Conservation (phyloP, 495 filamentous ascomycete species). For the Penicillium subrubescens region DNA sequence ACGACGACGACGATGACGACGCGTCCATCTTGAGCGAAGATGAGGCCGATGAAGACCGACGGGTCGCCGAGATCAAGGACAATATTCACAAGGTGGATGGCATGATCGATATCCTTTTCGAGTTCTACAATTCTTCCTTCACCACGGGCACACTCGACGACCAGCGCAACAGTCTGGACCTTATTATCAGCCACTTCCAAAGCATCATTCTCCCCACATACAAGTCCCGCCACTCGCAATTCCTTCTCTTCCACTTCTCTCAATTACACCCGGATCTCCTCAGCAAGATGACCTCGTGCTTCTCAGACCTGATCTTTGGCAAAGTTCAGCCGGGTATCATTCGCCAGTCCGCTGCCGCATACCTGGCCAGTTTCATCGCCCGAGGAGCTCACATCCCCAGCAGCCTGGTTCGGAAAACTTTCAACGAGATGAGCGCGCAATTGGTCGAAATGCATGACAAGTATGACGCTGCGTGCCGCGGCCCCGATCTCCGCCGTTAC, state of each 20-base stretch:
- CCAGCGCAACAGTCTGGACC: slow-evolving; percentile 60
- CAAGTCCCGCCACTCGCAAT: slow-evolving; percentile 83
- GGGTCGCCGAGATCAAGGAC: slow-evolving; percentile 64
- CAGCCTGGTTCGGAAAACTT: slow-evolving; percentile 75
- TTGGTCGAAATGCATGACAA: slow-evolving; percentile 66
- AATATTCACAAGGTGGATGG: slow-evolving; percentile 90
- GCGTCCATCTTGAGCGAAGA: slow-evolving; percentile 52
- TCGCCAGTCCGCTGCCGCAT: slow-evolving; percentile 84
- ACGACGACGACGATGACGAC: slow-evolving; percentile 66
- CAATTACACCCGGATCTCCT: slow-evolving; percentile 73
- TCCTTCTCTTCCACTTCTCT: slow-evolving; percentile 91
- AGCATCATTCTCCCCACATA: slow-evolving; percentile 86
- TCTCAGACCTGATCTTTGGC: slow-evolving; percentile 69
- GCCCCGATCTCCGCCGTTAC: slow-evolving; percentile 82
- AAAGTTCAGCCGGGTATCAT: slow-evolving; percentile 63
- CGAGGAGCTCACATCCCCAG: slow-evolving; percentile 77
- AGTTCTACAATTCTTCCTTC: slow-evolving; percentile 74
- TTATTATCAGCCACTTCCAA: slow-evolving; percentile 78
- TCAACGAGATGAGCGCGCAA: slow-evolving; percentile 71
- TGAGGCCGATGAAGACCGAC: slow-evolving; percentile 49
- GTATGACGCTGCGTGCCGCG: slow-evolving; percentile 69
- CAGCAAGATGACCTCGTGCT: slow-evolving; percentile 78
- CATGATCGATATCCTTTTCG: slow-evolving; percentile 88
- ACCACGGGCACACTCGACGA: slow-evolving; percentile 47
- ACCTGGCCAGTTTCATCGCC: slow-evolving; percentile 90